Percentiles rank a stretch among this genome's conserved stretches.
Evolutionary conservation across 805 yeast species (phyloP).

Genomic region (Cyberlindnera amylophila): DNA sequence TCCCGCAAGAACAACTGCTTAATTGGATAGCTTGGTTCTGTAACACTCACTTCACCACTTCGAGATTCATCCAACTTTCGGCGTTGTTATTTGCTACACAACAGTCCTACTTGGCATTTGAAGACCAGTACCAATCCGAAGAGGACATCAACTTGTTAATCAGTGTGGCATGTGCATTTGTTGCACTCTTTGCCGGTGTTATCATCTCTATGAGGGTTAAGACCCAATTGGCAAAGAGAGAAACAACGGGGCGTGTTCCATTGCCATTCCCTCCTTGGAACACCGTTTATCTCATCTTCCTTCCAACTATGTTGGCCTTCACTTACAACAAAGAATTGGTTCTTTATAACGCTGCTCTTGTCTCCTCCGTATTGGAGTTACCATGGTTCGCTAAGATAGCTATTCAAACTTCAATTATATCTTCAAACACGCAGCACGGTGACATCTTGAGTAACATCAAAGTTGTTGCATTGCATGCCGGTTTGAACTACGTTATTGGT

Average conservation of each 20-base stretch:
- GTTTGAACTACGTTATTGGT: slow-evolving; percentile 26
- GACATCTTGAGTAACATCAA: slow-evolving; percentile 15
- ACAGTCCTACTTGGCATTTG: slow-evolving; percentile 20
- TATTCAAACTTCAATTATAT: slow-evolving; percentile 20
- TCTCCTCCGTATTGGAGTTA: slow-evolving; percentile 29
- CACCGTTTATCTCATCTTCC: slow-evolving; percentile 30
- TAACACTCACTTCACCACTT: slow-evolving; percentile 21
- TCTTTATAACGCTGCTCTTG: slow-evolving; percentile 30
- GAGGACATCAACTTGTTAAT: slow-evolving; percentile 22
- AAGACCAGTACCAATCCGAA: slow-evolving; percentile 8
- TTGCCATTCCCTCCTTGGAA: slow-evolving; percentile 31
- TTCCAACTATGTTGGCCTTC: slow-evolving; percentile 31
- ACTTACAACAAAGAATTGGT: slow-evolving; percentile 25
- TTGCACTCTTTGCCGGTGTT: slow-evolving; percentile 23
- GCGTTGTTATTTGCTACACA: slow-evolving; percentile 25
- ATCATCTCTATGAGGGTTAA: slow-evolving; percentile 19
- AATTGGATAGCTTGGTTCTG: slow-evolving; percentile 16
- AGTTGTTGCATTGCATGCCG: slow-evolving; percentile 26
- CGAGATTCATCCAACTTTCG: slow-evolving; percentile 26
- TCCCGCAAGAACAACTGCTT: slow-evolving; percentile 24
- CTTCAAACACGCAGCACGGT: slow-evolving; percentile 22
- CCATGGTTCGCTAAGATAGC: slow-evolving; percentile 22
- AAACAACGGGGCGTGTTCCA: slow-evolving; percentile 2
- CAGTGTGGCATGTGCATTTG: slow-evolving; percentile 22
- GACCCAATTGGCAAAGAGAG: background rate